Conservation (phyloP, 1,284 basidiomycete genomes). For the Singerocomus inundabilis region DNA sequence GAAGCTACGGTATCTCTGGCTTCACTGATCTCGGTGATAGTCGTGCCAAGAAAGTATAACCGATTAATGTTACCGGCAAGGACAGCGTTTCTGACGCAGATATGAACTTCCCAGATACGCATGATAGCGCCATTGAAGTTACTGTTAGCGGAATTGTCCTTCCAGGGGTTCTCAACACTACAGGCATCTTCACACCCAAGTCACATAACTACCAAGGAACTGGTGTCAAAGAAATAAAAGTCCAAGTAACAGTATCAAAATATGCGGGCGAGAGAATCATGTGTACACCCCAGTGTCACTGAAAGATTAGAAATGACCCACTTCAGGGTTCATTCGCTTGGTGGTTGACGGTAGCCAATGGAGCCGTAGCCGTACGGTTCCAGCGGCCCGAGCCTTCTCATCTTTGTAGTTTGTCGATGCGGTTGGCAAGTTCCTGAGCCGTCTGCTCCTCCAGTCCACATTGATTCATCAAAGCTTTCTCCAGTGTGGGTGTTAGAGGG, state of each 20-base stretch:
- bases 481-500: conserved; percentile 7
- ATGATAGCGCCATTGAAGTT: not conserved
- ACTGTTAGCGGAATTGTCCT: not conserved
- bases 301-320: not conserved
- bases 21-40: not conserved
- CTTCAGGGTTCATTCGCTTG: no score
- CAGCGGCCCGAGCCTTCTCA: no score
- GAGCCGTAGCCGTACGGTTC: no score
- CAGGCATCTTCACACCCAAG: not conserved
- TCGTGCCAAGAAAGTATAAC: not conserved
- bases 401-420: no score
- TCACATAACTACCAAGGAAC: not conserved
- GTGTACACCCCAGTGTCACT: not conserved
- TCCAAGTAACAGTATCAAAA: not conserved
- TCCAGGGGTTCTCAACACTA: not conserved
- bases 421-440: conserved; percentile 21
- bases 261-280: not conserved
- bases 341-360: no score
- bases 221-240: not conserved
- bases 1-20: no score
- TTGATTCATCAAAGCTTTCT: conserved; percentile 16
- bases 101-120: not conserved
- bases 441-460: conserved; percentile 23
- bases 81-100: not conserved
- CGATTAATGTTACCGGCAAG: not conserved